These are phyloP conservation scores for Albugo candida DNA, from an alignment of 352 stramenopile species.

Conservation along the genomic window DNA sequence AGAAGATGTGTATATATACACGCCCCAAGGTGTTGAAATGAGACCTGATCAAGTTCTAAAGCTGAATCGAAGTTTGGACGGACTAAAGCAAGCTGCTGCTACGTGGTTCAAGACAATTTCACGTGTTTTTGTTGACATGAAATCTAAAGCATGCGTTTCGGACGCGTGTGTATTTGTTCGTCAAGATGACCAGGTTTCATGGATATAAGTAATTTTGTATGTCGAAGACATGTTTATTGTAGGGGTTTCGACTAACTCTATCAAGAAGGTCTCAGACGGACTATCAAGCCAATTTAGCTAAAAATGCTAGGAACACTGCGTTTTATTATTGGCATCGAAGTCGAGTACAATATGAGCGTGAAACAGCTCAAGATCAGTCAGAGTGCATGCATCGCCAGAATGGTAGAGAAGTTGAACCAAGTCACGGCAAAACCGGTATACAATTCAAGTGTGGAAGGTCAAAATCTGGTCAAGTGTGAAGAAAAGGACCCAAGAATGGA, in stretches of 20 bases:
- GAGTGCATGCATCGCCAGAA: too few species aligned
- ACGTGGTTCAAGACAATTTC: conserved; percentile 14
- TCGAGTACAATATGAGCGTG: too few species aligned
- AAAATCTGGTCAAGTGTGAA: too few species aligned
- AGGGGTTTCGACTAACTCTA: background rate
- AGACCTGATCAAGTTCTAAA: background rate
- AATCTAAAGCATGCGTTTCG: background rate
- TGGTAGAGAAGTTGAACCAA: too few species aligned
- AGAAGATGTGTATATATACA: conserved; percentile 8
- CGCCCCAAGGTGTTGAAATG: background rate
- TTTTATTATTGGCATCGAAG: too few species aligned
- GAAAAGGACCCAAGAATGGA: too few species aligned
- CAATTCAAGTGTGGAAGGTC: too few species aligned
- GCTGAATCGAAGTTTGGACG: conserved; percentile 12
- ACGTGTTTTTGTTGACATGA: conserved; percentile 4
- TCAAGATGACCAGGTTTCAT: background rate
- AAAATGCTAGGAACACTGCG: too few species aligned
- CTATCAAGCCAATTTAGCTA: too few species aligned
- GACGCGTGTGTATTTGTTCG: background rate
- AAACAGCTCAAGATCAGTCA: too few species aligned
- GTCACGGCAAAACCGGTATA: too few species aligned
- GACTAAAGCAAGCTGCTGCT: conserved; percentile 14
- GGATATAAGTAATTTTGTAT: background rate
- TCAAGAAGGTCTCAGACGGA: too few species aligned
- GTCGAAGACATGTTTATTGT: background rate